Conservation (phyloP, 2,329 filamentous ascomycete species). For the Metarhizium sp. region DNA sequence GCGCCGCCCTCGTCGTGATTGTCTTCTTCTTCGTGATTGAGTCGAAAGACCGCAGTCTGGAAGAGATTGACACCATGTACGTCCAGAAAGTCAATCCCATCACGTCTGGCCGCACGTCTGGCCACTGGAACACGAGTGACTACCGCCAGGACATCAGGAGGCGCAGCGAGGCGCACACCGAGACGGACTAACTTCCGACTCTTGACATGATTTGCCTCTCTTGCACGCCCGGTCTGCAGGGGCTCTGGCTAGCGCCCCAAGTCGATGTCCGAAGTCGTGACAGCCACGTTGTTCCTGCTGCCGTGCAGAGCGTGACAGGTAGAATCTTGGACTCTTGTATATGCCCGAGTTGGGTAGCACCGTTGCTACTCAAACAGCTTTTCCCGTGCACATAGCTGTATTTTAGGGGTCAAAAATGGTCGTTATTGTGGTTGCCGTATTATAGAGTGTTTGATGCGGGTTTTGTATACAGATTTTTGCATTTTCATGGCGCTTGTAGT, state of each 20-base stretch:
- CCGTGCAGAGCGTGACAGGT: not conserved
- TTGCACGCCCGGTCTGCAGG: too few relatives aligned
- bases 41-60: slow-evolving; percentile 60
- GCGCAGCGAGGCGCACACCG: slow-evolving; percentile 1
- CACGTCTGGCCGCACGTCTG: slow-evolving; percentile 21
- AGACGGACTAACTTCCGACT: not conserved
- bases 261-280: too few relatives aligned
- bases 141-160: slow-evolving; percentile 4
- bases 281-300: too few relatives aligned
- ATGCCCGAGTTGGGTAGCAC: not conserved
- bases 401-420: too few relatives aligned
- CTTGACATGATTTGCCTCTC: too few relatives aligned
- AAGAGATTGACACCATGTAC: slow-evolving; percentile 75
- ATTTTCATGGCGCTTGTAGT: too few relatives aligned
- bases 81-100: slow-evolving; percentile 39
- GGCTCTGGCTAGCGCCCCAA: too few relatives aligned
- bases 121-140: slow-evolving; percentile 14
- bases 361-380: not conserved
- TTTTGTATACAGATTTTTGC: too few relatives aligned
- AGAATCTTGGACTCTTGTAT: too few relatives aligned
- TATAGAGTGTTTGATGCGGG: too few relatives aligned
- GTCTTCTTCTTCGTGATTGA: slow-evolving; percentile 73
- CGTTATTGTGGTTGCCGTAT: too few relatives aligned
- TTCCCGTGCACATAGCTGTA: not conserved
- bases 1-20: slow-evolving; percentile 50